Conservation (phyloP, 1,284 basidiomycete genomes). For the Trametes hirsuta region DNA sequence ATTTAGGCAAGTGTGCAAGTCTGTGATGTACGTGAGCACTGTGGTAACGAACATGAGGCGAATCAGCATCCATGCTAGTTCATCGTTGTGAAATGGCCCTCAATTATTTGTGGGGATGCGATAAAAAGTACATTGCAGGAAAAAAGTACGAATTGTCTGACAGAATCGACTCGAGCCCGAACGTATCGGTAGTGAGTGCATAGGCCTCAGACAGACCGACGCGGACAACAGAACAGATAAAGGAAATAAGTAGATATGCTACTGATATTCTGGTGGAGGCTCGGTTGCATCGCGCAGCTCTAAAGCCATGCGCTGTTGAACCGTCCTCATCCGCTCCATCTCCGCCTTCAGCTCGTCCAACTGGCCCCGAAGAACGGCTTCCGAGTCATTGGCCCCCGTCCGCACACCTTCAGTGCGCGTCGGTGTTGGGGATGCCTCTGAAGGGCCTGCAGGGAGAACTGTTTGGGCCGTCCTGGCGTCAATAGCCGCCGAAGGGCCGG, state of each 20-base stretch:
- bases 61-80: too few relatives aligned
- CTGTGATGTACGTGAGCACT: neutral
- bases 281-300: slow-evolving; percentile 11
- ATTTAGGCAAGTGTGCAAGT: slow-evolving; percentile 18
- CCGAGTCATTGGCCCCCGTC: neutral
- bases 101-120: too few relatives aligned
- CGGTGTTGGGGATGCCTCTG: neutral
- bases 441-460: neutral
- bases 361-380: slow-evolving; percentile 4
- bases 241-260: neutral
- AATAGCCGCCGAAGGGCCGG: neutral
- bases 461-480: too few relatives aligned
- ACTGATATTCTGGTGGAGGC: slow-evolving; percentile 2
- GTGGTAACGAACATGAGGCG: too few relatives aligned
- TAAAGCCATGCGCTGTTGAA: slow-evolving; percentile 4
- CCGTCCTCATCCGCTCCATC: slow-evolving; percentile 5
- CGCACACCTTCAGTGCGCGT: neutral
- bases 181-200: too few relatives aligned
- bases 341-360: slow-evolving; percentile 9
- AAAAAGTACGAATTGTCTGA: neutral
- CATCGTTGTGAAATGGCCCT: too few relatives aligned
- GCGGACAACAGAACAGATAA: too few relatives aligned
- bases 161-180: neutral
- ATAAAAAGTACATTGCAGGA: too few relatives aligned
- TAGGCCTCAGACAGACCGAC: neutral